Conservation (phyloP, 805 yeast species). For the Hyphopichia homilentoma region DNA sequence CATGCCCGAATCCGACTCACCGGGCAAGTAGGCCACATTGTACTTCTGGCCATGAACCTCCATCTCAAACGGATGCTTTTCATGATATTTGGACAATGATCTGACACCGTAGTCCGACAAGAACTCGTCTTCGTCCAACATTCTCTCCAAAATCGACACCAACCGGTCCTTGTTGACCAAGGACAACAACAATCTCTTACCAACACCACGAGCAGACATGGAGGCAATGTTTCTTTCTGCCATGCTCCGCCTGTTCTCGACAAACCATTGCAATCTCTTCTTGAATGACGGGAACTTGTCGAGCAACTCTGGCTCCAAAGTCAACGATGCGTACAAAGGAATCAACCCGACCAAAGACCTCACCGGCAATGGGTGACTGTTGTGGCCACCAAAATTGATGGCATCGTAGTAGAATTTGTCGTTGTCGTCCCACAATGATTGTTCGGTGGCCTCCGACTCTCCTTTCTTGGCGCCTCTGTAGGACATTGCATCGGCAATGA, state of each 20-base stretch:
- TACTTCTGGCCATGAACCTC: conserved; percentile 73
- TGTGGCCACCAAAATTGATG: conserved; percentile 72
- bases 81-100: conserved; percentile 82
- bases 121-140: conserved; percentile 86
- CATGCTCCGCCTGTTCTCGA: conserved; percentile 62
- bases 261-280: conserved; percentile 80
- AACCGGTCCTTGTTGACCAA: conserved; percentile 79
- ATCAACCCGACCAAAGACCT: conserved; percentile 88
- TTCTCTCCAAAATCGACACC: conserved; percentile 65
- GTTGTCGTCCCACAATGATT: conserved; percentile 83
- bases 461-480: conserved; percentile 45
- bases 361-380: conserved; percentile 70
- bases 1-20: conserved; percentile 88
- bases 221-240: conserved; percentile 84
- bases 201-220: conserved; percentile 75
- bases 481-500: conserved; percentile 93
- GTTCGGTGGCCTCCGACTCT: conserved; percentile 42
- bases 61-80: conserved; percentile 80
- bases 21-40: conserved; percentile 72
- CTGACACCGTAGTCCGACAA: conserved; percentile 82
- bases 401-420: conserved; percentile 91
- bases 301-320: conserved; percentile 80
- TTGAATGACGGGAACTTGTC: conserved; percentile 78
- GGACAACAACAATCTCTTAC: conserved; percentile 75
- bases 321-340: conserved; percentile 84